Conservation (phyloP, 169 alveolate species). For the Cystoisospora suis region DNA sequence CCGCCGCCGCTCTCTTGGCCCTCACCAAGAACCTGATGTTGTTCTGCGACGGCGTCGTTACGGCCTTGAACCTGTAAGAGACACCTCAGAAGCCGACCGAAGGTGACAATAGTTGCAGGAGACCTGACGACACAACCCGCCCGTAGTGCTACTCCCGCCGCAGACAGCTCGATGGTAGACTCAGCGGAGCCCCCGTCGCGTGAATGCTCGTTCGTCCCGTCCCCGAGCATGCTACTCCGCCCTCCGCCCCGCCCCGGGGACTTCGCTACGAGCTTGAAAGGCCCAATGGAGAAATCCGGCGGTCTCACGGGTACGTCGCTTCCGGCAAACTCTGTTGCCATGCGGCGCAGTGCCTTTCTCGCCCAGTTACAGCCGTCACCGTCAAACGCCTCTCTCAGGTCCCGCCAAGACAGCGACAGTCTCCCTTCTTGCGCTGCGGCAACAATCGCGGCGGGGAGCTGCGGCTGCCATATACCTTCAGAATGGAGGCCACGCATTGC, state of each 20-base stretch:
- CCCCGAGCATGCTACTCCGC: too few species aligned
- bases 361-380: constrained; percentile 63
- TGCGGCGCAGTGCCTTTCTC: constrained; percentile 2
- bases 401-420: constrained; percentile 37
- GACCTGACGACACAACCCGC: constrained; percentile 9
- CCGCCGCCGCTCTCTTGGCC: too few species aligned
- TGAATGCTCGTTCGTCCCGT: too few species aligned
- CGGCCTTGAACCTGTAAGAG: constrained; percentile 49
- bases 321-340: not conserved
- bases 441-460: constrained; percentile 8
- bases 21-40: not conserved
- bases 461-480: too few species aligned
- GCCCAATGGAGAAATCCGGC: constrained; percentile 33
- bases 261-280: constrained; percentile 15
- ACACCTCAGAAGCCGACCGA: constrained; percentile 57
- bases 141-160: not conserved
- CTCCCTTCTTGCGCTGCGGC: not conserved
- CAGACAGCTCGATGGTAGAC: too few species aligned
- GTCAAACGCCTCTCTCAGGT: constrained; percentile 24
- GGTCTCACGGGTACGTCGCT: too few species aligned
- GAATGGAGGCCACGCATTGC: too few species aligned
- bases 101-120: constrained; percentile 12
- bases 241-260: too few species aligned
- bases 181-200: too few species aligned
- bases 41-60: too few species aligned